phyloP scores from a whole-genome alignment of 2,329 filamentous ascomycete species.

The Penicillium paneum region DNA sequence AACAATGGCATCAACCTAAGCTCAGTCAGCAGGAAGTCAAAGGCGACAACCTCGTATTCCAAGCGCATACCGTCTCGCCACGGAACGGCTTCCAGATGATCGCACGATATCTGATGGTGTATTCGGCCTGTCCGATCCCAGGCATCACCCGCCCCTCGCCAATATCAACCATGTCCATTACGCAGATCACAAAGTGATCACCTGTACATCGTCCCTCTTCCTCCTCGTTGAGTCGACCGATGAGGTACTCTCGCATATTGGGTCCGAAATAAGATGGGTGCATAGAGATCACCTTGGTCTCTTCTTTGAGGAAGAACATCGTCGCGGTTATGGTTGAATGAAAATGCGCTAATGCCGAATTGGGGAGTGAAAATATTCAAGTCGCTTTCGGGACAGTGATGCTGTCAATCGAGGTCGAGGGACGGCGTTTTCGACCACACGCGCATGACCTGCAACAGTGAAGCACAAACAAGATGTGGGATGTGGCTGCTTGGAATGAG shows the following conservation, averaged over 20 bases:
- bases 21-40: conserved; percentile 27
- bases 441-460: conserved; percentile 13
- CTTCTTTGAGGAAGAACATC: conserved; percentile 99
- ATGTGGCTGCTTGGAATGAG: conserved; percentile 1
- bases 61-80: conserved; percentile 79
- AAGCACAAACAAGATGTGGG: conserved; percentile 2
- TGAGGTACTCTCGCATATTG: conserved; percentile 88
- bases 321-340: conserved; percentile 25
- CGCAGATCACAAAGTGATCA: conserved; percentile 95
- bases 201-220: conserved; percentile 95
- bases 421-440: conserved; percentile 10
- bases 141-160: conserved; percentile 90
- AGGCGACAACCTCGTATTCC: conserved; percentile 1
- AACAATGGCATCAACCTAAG: conserved; percentile 87
- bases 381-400: neutral
- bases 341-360: neutral
- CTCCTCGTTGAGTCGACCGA: conserved; percentile 82
- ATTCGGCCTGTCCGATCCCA: conserved; percentile 87
- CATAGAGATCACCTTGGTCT: conserved; percentile 89
- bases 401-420: conserved; percentile 13
- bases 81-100: conserved; percentile 98
- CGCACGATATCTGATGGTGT: conserved; percentile 89
- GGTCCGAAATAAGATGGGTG: conserved; percentile 97
- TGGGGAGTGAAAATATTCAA: neutral
- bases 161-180: conserved; percentile 94